Evolutionary conservation across 225 moss, liverwort and hornwort genomes (phyloP).

Genomic region (Takakia lepidozioides): DNA sequence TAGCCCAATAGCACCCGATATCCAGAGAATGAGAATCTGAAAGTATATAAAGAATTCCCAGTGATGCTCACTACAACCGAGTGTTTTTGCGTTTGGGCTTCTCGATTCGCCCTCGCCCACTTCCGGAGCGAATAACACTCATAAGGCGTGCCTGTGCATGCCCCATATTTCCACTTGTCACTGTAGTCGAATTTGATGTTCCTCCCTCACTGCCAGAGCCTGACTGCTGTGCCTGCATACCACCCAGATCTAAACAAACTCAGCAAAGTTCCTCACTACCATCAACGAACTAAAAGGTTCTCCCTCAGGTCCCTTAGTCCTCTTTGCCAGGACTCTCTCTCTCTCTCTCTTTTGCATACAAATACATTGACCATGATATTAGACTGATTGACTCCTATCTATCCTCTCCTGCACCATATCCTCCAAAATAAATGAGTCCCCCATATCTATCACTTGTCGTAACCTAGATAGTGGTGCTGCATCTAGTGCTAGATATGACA

Average conservation of each 20-base stretch:
- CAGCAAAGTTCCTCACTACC: neutral
- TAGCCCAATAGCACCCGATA: no score
- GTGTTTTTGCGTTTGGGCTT: conserved; percentile 79
- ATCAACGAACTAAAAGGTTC: no score
- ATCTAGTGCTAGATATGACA: no score
- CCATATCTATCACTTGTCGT: no score
- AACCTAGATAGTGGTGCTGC: no score
- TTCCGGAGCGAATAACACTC: conserved; percentile 65
- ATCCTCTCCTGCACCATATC: conserved; percentile 38
- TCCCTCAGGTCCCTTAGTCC: no score
- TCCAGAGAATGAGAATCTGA: no score
- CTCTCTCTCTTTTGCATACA: no score
- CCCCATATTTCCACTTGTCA: conserved; percentile 49
- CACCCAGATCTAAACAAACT: conserved; percentile 4
- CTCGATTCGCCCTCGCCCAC: conserved; percentile 82
- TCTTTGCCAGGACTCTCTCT: no score
- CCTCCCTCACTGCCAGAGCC: conserved; percentile 62
- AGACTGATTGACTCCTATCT: no score
- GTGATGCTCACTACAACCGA: conserved; percentile 23
- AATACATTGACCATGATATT: no score
- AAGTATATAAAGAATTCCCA: no score
- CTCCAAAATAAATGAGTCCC: conserved; percentile 6
- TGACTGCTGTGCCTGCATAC: conserved; percentile 28
- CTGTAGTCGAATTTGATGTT: conserved; percentile 44
- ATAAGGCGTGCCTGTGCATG: conserved; percentile 84